Evolutionary conservation across 768 basidiomycete genomes (phyloP), one percentile per base, ranked within the genome.

Genomic region (Amyloporia xantha): DNA sequence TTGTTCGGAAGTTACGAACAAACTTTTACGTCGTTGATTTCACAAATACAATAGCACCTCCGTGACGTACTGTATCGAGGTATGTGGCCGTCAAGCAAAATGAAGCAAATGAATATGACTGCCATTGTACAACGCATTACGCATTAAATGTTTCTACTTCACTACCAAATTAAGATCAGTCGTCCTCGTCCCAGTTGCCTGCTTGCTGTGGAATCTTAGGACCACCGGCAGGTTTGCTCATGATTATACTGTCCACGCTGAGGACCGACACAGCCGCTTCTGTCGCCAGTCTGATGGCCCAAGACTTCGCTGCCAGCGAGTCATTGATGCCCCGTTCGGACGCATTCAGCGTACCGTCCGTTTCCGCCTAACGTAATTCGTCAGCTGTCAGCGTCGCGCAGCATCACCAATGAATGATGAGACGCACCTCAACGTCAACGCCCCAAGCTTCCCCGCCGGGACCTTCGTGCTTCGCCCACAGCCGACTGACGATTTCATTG

Each of bases 161-260:
- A 27, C 12, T 40, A 20, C 24, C 23, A 4, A 28, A 7, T 7
- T 30, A 4, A 1, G 4, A 43, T 40, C 21, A 49, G 47, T 67
- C 71, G 64, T 91, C 88, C 21, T 84, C 84, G 55, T 91, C 90
- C 89, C 89, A 91, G 63, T 89, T 88, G 5, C 87, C 82, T 33
- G 84, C 75, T 64, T 91, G 90, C 61, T 92, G 88, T 46, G 89
- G 89, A 42, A 91, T 72, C 64, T 90, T 91, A 41, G 88, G 89
- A 42, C 89, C 88, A 25, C 89, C 88, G 0, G 89, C 87, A n/a
- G 87, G 86, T 62, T 91, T 91, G 70, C 87, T 90, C 81, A 94
- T 92, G 71, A 97, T 96, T 64, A 98, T 97, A 61, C 89, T 91
- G 68, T 99, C 96, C 5, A 99, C 96, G 53, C 86, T 87, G 47